These are phyloP conservation scores for Terana coerulea DNA, from an alignment of 768 basidiomycete genomes.

Conservation along the genomic window DNA sequence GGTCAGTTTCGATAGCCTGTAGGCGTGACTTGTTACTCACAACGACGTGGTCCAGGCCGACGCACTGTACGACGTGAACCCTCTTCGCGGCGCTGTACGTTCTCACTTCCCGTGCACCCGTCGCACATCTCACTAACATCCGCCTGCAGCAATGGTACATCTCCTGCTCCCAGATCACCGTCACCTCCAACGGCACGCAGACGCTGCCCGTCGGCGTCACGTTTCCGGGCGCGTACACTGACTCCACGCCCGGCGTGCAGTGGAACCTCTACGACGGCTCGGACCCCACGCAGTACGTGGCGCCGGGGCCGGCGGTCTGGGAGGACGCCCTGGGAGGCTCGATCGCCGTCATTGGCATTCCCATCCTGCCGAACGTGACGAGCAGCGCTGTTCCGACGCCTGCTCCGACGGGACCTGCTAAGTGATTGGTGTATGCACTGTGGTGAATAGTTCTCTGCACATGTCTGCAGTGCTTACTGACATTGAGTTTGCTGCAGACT, in stretches of 20 bases:
- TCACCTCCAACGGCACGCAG: background rate
- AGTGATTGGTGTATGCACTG: too few relatives aligned
- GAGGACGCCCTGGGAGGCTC: slow-evolving; percentile 6
- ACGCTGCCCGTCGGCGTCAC: slow-evolving; percentile 9
- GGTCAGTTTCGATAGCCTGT: too few relatives aligned
- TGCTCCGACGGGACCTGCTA: background rate
- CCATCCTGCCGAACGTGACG: slow-evolving; percentile 1
- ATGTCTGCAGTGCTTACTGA: too few relatives aligned
- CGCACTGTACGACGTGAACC: slow-evolving; percentile 8
- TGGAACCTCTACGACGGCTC: slow-evolving; percentile 10
- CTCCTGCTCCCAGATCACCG: slow-evolving; percentile 9
- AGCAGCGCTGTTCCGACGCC: background rate
- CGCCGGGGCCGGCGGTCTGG: slow-evolving; percentile 7
- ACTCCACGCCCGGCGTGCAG: slow-evolving; percentile 9
- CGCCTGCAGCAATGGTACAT: slow-evolving; percentile 11
- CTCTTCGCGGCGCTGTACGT: slow-evolving; percentile 10
- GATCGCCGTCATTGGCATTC: slow-evolving; percentile 6
- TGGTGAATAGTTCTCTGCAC: too few relatives aligned
- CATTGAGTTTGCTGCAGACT: too few relatives aligned
- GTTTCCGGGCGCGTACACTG: slow-evolving; percentile 13
- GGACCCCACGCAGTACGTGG: slow-evolving; percentile 8
- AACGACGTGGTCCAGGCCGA: too few relatives aligned
- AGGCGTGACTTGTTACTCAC: too few relatives aligned
- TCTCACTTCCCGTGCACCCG: background rate
- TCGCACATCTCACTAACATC: too few relatives aligned